Base-by-base conservation (phyloP, 805 yeast genomes). In the Pichia scutulata region DNA sequence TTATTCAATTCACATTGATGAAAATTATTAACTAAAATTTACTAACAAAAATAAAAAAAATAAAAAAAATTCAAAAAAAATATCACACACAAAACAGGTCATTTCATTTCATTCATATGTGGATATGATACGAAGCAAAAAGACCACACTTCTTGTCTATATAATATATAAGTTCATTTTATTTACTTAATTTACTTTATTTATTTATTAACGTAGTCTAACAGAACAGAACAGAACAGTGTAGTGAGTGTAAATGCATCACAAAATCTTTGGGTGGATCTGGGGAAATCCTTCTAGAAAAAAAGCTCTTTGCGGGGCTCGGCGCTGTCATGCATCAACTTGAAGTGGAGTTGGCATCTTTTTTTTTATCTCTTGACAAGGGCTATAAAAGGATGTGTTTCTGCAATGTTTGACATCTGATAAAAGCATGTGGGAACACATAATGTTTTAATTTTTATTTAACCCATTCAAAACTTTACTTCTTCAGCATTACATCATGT, bases 401-500 rank as follows among this genome's bases (percentile, higher is more conserved):
- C 33, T 28, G 33, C n/a, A 3, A 4, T 28, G 33, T 28, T 28
- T 13, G n/a, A n/a, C n/a, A n/a, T n/a, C n/a, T n/a, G n/a, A n/a
- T n/a, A n/a, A n/a, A n/a, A n/a, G n/a, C n/a, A n/a, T n/a, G n/a
- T n/a, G n/a, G n/a, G n/a, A n/a, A n/a, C n/a, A n/a, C n/a, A n/a
- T n/a, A 25, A 25, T 25, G 26, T 25, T 25, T 25, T 25, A 25
- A 25, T 25, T 25, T 6, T 7, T 25, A 25, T n/a, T n/a, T n/a
- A n/a, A n/a, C n/a, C n/a, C n/a, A n/a, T n/a, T 7, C 26, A 25
- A 25, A 7, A 25, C 37, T 33, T 33, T 33, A 33, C 26, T 22
- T 18, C n/a, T 16, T 16, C 18, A 45, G 41, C 18, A 47, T 21
- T 19, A 44, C 13, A 50, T 26, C 26, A 54, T 52, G 46, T 53